Evolutionary conservation across 768 basidiomycete genomes (phyloP).

Genomic region (Agrocybe chaxingu): DNA sequence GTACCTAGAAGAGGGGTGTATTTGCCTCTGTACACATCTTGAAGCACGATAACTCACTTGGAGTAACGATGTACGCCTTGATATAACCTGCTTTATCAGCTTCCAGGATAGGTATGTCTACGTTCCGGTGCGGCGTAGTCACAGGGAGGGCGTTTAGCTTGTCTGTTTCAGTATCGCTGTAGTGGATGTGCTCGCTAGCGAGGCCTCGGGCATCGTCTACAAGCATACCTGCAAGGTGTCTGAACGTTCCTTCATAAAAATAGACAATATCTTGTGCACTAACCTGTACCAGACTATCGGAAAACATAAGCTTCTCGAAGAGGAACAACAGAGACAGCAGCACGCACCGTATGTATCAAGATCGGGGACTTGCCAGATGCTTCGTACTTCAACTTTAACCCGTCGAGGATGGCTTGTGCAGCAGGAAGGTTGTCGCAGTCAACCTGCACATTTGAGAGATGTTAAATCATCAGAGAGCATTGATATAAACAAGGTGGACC

Average conservation of each 20-base stretch:
- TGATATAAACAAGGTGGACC: background rate
- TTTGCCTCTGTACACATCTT: too few species aligned
- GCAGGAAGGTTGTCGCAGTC: slow-evolving; percentile 37
- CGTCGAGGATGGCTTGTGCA: slow-evolving; percentile 35
- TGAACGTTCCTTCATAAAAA: background rate
- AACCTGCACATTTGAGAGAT: slow-evolving; percentile 21
- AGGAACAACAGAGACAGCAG: background rate
- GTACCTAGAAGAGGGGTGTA: slow-evolving; percentile 18
- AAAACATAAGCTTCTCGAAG: too few species aligned
- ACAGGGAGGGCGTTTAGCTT: slow-evolving; percentile 41
- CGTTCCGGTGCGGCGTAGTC: slow-evolving; percentile 44
- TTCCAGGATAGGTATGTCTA: slow-evolving; percentile 45
- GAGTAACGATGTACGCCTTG: slow-evolving; percentile 49
- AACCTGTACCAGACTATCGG: slow-evolving; percentile 31
- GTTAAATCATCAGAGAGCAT: background rate
- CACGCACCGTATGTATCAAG: slow-evolving; percentile 41
- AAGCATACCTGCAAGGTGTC: slow-evolving; percentile 30
- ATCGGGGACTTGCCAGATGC: slow-evolving; percentile 28
- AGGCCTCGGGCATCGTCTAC: slow-evolving; percentile 41
- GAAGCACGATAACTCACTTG: slow-evolving; percentile 19
- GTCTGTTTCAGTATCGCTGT: slow-evolving; percentile 45
- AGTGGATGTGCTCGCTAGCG: slow-evolving; percentile 33
- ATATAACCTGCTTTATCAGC: slow-evolving; percentile 51
- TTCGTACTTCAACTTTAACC: slow-evolving; percentile 31
- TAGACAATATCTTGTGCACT: background rate